These are phyloP conservation scores for Botrytis aclada DNA, from an alignment of 2,329 filamentous ascomycete genomes.

Conservation along the genomic window DNA sequence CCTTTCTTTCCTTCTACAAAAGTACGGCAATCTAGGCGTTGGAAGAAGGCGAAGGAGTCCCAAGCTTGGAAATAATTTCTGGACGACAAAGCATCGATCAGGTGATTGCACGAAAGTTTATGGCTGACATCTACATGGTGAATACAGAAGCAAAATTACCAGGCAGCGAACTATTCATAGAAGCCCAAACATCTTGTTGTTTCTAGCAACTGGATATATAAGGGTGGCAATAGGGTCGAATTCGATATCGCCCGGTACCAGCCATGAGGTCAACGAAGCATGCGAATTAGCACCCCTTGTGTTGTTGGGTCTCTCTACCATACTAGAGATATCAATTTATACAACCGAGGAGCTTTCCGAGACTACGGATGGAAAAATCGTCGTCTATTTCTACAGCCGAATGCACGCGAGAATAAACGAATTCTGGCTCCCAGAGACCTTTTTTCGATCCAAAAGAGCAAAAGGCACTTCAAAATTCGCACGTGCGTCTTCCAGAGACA, in stretches of 20 bases:
- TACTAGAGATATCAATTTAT: not conserved
- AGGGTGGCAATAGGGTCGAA: fast-evolving
- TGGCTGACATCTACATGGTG: not conserved
- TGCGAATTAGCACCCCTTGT: not conserved
- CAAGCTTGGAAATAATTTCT: not conserved
- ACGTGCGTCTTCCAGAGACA: not conserved
- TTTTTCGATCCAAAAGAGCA: not conserved
- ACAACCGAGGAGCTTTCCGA: not conserved
- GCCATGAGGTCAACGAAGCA: not conserved
- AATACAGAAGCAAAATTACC: not conserved
- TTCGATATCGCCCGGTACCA: not conserved
- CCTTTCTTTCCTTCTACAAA: not conserved
- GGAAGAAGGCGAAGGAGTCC: not conserved
- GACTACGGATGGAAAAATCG: not conserved
- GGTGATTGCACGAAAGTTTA: not conserved
- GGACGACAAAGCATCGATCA: not conserved
- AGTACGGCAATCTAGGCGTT: fast-evolving
- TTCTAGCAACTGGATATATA: not conserved
- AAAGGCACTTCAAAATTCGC: not conserved
- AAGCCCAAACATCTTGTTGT: not conserved
- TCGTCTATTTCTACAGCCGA: not conserved
- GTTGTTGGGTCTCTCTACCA: too few species aligned
- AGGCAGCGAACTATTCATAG: not conserved
- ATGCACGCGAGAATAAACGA: not conserved
- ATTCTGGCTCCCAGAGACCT: not conserved